phyloP scores from a whole-genome alignment of 257 asterid species.

The Nemophila menziesii region DNA sequence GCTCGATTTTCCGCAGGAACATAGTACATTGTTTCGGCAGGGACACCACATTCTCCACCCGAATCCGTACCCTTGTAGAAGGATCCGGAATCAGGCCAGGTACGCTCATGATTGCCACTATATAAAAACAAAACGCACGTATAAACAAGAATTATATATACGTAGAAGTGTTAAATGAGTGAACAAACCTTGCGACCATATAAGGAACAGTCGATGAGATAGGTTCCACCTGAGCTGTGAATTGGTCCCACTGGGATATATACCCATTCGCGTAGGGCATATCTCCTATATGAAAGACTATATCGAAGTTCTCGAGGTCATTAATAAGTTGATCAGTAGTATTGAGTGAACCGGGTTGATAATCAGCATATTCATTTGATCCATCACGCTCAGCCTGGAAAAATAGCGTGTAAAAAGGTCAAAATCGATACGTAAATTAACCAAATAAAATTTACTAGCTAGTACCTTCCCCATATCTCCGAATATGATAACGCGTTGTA shows the following conservation, averaged over 20 bases:
- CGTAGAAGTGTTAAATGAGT: not conserved
- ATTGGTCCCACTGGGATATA: conserved; percentile 79
- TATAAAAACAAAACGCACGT: not conserved
- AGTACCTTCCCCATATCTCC: conserved; percentile 98
- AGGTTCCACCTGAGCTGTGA: conserved; percentile 80
- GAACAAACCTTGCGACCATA: conserved; percentile 74
- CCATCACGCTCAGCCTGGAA: conserved; percentile 94
- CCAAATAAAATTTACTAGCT: too few species aligned
- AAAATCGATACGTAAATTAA: too few species aligned
- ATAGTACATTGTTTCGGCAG: conserved; percentile 37
- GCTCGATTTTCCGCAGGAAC: conserved; percentile 39
- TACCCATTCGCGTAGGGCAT: conserved; percentile 40
- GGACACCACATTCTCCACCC: conserved; percentile 50
- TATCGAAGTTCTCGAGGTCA: conserved; percentile 43
- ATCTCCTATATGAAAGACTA: conserved; percentile 49
- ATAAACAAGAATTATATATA: not conserved
- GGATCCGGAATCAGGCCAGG: conserved; percentile 30
- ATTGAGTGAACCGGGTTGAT: conserved; percentile 76
- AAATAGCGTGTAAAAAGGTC: too few species aligned
- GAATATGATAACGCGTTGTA: conserved; percentile 70
- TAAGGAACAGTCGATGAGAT: conserved; percentile 69
- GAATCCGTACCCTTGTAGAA: conserved; percentile 29
- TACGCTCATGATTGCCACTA: conserved; percentile 50
- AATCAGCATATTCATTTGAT: conserved; percentile 65
- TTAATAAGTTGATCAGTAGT: conserved; percentile 74